Conservation (phyloP, 2,329 filamentous ascomycete species). For the Diaporthe sp. region DNA sequence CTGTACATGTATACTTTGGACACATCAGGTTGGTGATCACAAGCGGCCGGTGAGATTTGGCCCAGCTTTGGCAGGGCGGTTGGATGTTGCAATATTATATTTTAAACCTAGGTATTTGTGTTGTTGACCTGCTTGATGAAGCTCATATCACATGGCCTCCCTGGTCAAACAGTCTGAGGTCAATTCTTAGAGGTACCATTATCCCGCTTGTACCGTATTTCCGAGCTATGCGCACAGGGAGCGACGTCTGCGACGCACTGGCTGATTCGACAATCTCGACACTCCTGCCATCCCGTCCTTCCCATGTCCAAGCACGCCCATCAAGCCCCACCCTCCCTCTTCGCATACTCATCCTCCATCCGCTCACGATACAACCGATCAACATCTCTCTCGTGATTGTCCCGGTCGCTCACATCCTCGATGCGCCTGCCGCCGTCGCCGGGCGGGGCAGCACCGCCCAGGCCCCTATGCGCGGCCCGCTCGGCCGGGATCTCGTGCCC, state of each 20-base stretch:
- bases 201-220: neutral
- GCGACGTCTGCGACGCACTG: no score
- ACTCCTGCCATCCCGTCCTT: rapidly evolving
- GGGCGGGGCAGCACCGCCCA: neutral
- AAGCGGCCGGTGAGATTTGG: rapidly evolving
- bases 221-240: no score
- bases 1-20: rapidly evolving
- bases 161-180: neutral
- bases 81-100: neutral
- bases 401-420: slow-evolving; percentile 28
- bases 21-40: neutral
- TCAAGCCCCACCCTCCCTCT: slow-evolving; percentile 65
- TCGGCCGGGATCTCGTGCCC: slow-evolving; percentile 29
- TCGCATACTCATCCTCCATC: slow-evolving; percentile 70
- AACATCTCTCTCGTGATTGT: neutral
- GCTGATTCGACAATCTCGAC: no score
- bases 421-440: slow-evolving; percentile 8
- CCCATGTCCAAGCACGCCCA: rapidly evolving
- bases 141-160: neutral
- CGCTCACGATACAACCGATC: slow-evolving; percentile 60
- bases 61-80: rapidly evolving
- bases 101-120: neutral
- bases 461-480: slow-evolving; percentile 7
- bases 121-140: neutral
- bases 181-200: rapidly evolving